Percentiles rank a stretch among this genome's conserved stretches.
Conservation (phyloP, 352 stramenopile genomes). For the Globisporangium canariense region DNA sequence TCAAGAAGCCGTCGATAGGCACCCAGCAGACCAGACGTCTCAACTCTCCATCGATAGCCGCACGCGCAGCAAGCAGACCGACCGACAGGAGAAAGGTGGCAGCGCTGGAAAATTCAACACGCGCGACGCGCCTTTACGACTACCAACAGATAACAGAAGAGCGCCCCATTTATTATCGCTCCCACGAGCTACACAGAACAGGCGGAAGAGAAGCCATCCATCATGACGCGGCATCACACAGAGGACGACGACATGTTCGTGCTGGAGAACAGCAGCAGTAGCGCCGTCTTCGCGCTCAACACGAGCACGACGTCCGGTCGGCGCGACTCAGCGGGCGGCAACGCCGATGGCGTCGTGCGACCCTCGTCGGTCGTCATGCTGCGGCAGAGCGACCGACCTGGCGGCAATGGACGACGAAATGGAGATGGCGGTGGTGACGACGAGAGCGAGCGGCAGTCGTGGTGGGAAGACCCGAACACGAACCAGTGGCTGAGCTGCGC, state of each 20-base stretch:
- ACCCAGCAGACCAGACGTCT: neutral
- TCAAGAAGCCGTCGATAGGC: neutral
- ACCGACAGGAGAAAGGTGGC: neutral
- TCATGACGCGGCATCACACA: neutral
- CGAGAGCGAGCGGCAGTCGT: conserved; percentile 23
- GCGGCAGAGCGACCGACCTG: conserved; percentile 2
- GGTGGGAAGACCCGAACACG: conserved; percentile 28
- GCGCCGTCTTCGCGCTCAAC: conserved; percentile 11
- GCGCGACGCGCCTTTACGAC: neutral
- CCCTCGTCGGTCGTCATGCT: conserved; percentile 35
- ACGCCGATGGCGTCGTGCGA: conserved; percentile 19
- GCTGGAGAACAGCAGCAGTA: conserved; percentile 10
- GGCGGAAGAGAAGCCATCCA: neutral
- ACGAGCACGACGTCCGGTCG: conserved; percentile 13
- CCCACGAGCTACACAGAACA: neutral
- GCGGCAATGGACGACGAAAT: neutral
- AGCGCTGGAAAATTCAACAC: neutral
- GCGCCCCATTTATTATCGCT: neutral
- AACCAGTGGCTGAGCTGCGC: conserved; percentile 23
- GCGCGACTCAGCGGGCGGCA: conserved; percentile 8
- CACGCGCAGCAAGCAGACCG: neutral
- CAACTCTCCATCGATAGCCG: neutral
- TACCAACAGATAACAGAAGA: neutral
- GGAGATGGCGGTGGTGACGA: neutral
- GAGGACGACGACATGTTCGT: conserved; percentile 34